phyloP scores from a whole-genome alignment of 129 eudicot species.

The Artemisia tridentata region DNA sequence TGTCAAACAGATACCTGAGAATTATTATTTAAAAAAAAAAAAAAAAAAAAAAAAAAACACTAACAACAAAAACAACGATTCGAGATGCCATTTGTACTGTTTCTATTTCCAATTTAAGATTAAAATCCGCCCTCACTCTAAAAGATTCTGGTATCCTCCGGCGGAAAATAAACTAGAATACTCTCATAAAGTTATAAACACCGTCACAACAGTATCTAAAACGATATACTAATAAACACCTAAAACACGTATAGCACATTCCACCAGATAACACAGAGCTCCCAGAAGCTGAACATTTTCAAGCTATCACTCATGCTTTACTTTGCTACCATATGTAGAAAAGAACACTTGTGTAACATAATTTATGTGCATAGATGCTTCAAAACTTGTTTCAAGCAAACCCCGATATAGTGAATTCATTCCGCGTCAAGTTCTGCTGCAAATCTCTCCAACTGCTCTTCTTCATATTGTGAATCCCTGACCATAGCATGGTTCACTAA shows the following conservation, averaged over 20 bases:
- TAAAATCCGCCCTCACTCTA: too few species aligned
- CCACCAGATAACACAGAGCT: conserved; percentile 24
- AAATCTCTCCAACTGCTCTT: conserved; percentile 71
- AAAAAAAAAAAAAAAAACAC: too few species aligned
- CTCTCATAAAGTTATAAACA: conserved; percentile 20
- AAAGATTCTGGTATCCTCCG: too few species aligned
- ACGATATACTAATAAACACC: conserved; percentile 5
- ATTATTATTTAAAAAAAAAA: too few species aligned
- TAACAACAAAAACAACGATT: too few species aligned
- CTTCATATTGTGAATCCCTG: conserved; percentile 68
- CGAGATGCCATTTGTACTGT: too few species aligned
- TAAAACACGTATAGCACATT: not conserved
- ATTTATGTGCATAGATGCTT: conserved; percentile 32
- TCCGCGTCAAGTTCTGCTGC: conserved; percentile 94
- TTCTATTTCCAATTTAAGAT: too few species aligned
- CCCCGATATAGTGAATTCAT: conserved; percentile 22
- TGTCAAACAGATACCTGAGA: too few species aligned
- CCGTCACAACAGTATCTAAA: conserved; percentile 18
- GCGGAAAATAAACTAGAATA: not conserved
- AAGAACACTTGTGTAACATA: conserved; percentile 15
- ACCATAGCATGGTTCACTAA: conserved; percentile 67
- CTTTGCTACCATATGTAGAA: not conserved
- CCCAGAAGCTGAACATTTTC: not conserved
- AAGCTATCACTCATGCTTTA: not conserved
- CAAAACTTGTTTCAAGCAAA: conserved; percentile 8